Conservation (phyloP, 2,329 filamentous ascomycete genomes). For the Ophiostoma tasmaniense region DNA sequence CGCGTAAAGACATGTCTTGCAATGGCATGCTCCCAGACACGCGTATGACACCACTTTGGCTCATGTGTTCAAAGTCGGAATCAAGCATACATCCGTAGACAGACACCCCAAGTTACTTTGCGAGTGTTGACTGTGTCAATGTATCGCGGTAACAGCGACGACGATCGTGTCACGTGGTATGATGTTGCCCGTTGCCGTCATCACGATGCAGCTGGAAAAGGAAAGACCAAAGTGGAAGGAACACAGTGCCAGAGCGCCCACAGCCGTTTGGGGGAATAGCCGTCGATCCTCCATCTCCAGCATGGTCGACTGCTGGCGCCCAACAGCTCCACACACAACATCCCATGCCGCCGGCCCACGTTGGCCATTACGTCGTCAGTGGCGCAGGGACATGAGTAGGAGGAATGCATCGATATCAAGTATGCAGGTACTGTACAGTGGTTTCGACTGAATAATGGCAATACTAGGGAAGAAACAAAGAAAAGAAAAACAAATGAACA, state of each 20-base stretch:
- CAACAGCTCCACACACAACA: neutral
- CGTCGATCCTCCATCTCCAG: neutral
- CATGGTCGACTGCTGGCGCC: neutral
- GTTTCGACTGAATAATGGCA: no score
- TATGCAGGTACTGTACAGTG: no score
- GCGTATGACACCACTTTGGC: neutral
- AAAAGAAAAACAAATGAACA: neutral
- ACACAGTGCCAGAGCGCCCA: neutral
- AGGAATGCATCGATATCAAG: neutral
- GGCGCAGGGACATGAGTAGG: neutral
- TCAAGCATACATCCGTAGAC: neutral
- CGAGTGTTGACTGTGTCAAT: no score
- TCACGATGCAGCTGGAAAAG: neutral
- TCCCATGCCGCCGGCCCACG: neutral
- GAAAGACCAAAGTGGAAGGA: neutral
- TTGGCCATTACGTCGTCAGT: constrained; percentile 16
- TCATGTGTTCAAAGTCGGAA: neutral
- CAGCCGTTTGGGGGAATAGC: neutral
- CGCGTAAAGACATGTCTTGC: neutral
- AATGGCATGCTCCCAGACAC: neutral
- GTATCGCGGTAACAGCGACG: no score
- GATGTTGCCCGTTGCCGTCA: neutral
- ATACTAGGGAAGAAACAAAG: no score
- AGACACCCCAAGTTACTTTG: no score
- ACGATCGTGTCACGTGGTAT: neutral